Evolutionary conservation across 73 alveolate species (phyloP).

Genomic region (Paramecium octaurelia): DNA sequence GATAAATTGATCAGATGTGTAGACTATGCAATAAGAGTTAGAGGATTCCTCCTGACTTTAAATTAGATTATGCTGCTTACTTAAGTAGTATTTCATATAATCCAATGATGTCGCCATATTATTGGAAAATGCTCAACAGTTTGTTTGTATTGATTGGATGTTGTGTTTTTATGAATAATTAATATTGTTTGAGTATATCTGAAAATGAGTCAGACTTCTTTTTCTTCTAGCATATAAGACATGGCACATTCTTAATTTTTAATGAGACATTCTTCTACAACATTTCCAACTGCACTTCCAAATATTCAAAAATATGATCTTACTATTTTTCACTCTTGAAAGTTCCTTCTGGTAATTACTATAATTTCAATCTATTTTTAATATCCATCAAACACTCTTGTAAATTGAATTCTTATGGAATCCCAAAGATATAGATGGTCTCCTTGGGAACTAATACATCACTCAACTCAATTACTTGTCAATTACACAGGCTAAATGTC

Average conservation of each 20-base stretch:
- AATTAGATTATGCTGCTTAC: neutral
- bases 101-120: slow-evolving; percentile 23
- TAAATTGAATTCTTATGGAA: neutral
- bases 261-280: neutral
- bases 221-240: neutral
- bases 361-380: neutral
- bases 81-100: neutral
- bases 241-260: slow-evolving; percentile 31
- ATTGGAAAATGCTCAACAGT: neutral
- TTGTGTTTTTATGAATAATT: neutral
- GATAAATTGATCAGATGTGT: neutral
- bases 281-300: slow-evolving; percentile 1
- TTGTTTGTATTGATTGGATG: neutral
- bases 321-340: neutral
- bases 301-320: slow-evolving; percentile 25
- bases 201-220: neutral
- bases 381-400: neutral
- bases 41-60: neutral
- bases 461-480: neutral
- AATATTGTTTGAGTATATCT: neutral
- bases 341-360: neutral
- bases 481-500: neutral
- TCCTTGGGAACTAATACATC: neutral
- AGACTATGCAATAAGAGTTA: neutral
- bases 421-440: neutral